Base-by-base conservation (phyloP, 345 rosid species). In the Citrus hindsii region DNA sequence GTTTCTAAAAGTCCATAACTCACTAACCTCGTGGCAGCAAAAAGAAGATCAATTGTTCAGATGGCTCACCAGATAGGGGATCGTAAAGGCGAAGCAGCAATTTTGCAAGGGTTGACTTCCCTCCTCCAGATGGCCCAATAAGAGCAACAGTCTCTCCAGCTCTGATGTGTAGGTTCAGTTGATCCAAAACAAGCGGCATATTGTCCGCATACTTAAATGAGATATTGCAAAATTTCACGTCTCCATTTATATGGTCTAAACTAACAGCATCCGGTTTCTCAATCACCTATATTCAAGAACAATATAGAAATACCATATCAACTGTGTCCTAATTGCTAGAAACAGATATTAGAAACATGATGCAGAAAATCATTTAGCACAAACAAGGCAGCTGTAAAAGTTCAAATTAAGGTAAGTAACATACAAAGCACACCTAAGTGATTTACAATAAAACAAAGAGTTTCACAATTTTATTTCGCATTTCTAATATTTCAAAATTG, bases 91-190 rank as follows among this genome's bases (percentile, higher is more conserved):
- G 96, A 82, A 95, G 98, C 84, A 95, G 96, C 91, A 95, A 82
- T 90, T 93, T 95, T 71, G 86, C 85, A 22, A 95, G 90, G n/a
- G 99, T 93, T 30, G 99, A 91, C 90, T 95, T 95, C 74, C 99
- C 99, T 80, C 98, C 99, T 73, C 99, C 99, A 69, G 99, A 95
- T 77, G 96, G 98, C 53, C 99, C 98, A 68, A 91, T 90, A 73
- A 95, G 83, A 61, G 99, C 98, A 75, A 93, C 79, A 66, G 93
- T 93, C 90, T 95, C 99, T 79, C 99, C 99, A 77, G 97, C 97
- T 87, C 81, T 86, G 67, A 95, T 83, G 84, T 89, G 97, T 81
- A 95, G 92, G 87, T 86, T 89, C 85, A 93, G 55, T 61, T 88
- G 83, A 75, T 93, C 90, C 74, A 95, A 79, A 82, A 95, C 77